Conservation (phyloP, 2,329 filamentous ascomycete species). For the Lecanoromycetidae sp. region DNA sequence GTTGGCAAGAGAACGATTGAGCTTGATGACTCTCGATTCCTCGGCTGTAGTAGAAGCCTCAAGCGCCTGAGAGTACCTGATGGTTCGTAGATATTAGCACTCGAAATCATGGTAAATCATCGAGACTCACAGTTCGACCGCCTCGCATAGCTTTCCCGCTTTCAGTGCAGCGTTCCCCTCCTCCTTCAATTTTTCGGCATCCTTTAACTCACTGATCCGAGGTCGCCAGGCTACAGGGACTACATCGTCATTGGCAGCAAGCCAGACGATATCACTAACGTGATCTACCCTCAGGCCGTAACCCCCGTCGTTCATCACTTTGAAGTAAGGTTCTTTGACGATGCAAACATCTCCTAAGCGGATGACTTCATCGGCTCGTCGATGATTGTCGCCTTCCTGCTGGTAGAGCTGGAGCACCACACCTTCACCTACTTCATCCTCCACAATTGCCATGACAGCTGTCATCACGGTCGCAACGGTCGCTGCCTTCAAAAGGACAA, state of each 20-base stretch:
- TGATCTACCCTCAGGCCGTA: conserved; percentile 43
- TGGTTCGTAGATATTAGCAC: conserved; percentile 7
- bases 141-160: not conserved
- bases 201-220: conserved; percentile 11
- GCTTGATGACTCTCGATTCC: conserved; percentile 25
- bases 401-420: conserved; percentile 32
- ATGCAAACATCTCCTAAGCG: conserved; percentile 28
- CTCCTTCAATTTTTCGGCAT: not conserved
- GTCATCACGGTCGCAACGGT: conserved; percentile 24
- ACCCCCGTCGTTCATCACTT: conserved; percentile 27
- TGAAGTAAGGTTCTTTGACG: conserved; percentile 45
- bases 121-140: not conserved
- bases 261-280: conserved; percentile 35
- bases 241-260: conserved; percentile 27
- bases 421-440: conserved; percentile 31
- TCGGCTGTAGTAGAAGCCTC: conserved; percentile 25
- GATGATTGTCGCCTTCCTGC: conserved; percentile 29
- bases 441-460: conserved; percentile 27
- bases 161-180: not conserved
- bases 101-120: not conserved
- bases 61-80: conserved; percentile 31
- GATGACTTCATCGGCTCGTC: conserved; percentile 29
- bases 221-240: conserved; percentile 31
- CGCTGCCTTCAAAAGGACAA: conserved; percentile 26
- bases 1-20: conserved; percentile 29